Conservation (phyloP, 192 early-diverging fungal genomes). For the Hyaloraphidium curvatum region DNA sequence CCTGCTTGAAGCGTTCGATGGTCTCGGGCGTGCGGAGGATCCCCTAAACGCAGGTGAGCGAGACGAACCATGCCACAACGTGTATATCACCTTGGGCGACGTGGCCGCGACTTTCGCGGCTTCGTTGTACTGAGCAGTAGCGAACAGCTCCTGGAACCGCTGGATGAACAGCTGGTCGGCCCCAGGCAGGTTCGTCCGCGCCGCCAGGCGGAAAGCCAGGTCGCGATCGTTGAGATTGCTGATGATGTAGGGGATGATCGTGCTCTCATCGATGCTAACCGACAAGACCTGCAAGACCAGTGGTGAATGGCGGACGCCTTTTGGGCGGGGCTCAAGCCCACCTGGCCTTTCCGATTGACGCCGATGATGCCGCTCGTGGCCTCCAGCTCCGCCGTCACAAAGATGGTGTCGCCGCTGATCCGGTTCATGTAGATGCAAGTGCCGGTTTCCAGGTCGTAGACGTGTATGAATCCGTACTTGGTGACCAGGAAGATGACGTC, state of each 20-base stretch:
- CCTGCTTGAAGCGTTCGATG: slow-evolving; percentile 82
- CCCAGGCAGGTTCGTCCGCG: slow-evolving; percentile 74
- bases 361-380: slow-evolving; percentile 73
- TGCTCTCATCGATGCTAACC: slow-evolving; percentile 78
- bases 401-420: slow-evolving; percentile 94
- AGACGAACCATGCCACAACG: neutral
- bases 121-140: slow-evolving; percentile 54
- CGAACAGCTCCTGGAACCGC: slow-evolving; percentile 76
- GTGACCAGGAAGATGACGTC: slow-evolving; percentile 89
- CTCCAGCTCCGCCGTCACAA: slow-evolving; percentile 83
- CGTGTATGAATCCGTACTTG: slow-evolving; percentile 93
- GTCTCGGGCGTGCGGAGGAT: slow-evolving; percentile 86
- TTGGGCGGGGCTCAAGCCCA: too few species aligned
- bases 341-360: slow-evolving; percentile 90
- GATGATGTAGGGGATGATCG: slow-evolving; percentile 79
- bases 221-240: slow-evolving; percentile 65
- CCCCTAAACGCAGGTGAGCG: slow-evolving; percentile 24
- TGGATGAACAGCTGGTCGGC: slow-evolving; percentile 79
- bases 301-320: too few species aligned
- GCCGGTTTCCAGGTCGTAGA: slow-evolving; percentile 90
- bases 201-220: slow-evolving; percentile 72
- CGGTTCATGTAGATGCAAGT: slow-evolving; percentile 94
- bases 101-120: slow-evolving; percentile 91
- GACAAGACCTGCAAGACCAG: slow-evolving; percentile 55
- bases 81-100: slow-evolving; percentile 72